Evolutionary conservation across 2,329 filamentous ascomycete species (phyloP), one percentile per base, ranked within the genome.

Genomic region (Claviceps sp.): DNA sequence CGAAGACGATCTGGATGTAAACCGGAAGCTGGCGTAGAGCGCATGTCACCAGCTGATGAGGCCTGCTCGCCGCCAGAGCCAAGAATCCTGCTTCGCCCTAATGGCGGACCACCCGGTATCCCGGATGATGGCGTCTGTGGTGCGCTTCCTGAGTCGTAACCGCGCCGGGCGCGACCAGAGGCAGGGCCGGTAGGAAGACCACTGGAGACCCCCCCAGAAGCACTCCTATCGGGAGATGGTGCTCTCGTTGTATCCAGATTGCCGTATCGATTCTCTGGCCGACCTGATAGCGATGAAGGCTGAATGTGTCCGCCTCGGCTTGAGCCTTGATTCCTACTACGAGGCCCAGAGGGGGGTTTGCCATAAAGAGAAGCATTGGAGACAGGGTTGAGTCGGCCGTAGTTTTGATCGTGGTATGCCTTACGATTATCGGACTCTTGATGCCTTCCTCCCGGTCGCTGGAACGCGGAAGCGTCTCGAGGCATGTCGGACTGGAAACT

Each of bases 341-440:
- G 72, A 16, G 79, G 78, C 2, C 77, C 80, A n/a, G 75, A 74
- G 3, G 79, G 79, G 42, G 76, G 72, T 26, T 69, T 34, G 30
- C 30, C 30, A 34, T 34, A 64, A 63, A 72, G 59, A 36, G 71
- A 63, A 24, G 70, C 69, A 48, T 48, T 52, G n/a, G 51, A 7
- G 48, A 75, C 72, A 2, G 74, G 67, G 55, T 79, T 82, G 47
- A 84, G 69, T 2, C 81, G 77, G 30, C 81, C 81, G 58, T 83
- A 83, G 52, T 77, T 80, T 16, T 77, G 76, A 61, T 84, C 80
- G 56, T 80, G 75, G 54, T 77, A 74, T 51, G 68, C 70, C 20
- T 73, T 58, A 8, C 55, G 74, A 57, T 78, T 73, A 46, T 81
- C 76, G 3, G 67, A 58, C 34, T 82, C 78, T 2, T 65, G 62